These are phyloP conservation scores for Phytopythium litorale DNA, from an alignment of 352 stramenopile species.

Conservation along the genomic window DNA sequence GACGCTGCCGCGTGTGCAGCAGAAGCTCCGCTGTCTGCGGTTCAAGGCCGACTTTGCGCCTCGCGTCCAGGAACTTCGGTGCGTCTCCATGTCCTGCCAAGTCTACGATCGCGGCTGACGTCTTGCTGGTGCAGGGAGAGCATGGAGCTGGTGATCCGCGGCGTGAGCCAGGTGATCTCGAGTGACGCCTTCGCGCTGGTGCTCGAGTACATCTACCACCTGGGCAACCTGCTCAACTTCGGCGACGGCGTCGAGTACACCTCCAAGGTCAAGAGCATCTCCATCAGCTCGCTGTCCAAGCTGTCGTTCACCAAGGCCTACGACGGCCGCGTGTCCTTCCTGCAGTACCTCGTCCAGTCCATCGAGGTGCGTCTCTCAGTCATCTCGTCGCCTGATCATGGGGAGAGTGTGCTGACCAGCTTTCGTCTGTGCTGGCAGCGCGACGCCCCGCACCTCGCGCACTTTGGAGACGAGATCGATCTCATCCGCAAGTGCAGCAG, in stretches of 20 bases:
- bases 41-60: conserved; percentile 76
- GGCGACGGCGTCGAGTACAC: conserved; percentile 46
- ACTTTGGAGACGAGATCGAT: conserved; percentile 60
- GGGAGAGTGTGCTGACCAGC: background rate
- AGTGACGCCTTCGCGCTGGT: conserved; percentile 59
- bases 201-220: conserved; percentile 66
- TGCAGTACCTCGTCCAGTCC: conserved; percentile 79
- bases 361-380: conserved; percentile 36
- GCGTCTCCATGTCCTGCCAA: conserved; percentile 8
- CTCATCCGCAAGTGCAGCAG: conserved; percentile 63
- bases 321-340: conserved; percentile 60
- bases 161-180: conserved; percentile 66
- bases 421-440: conserved; percentile 17
- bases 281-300: conserved; percentile 71
- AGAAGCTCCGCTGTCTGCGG: conserved; percentile 71
- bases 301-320: conserved; percentile 82
- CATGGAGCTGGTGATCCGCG: conserved; percentile 61
- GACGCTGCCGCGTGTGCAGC: conserved; percentile 55
- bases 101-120: background rate
- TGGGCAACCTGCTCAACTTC: conserved; percentile 68
- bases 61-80: conserved; percentile 72
- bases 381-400: background rate
- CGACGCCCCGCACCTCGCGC: conserved; percentile 53
- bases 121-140: conserved; percentile 26
- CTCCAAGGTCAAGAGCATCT: conserved; percentile 55